Evolutionary conservation across 2,329 filamentous ascomycete genomes (phyloP).

Genomic region (Zasmidium angulare): DNA sequence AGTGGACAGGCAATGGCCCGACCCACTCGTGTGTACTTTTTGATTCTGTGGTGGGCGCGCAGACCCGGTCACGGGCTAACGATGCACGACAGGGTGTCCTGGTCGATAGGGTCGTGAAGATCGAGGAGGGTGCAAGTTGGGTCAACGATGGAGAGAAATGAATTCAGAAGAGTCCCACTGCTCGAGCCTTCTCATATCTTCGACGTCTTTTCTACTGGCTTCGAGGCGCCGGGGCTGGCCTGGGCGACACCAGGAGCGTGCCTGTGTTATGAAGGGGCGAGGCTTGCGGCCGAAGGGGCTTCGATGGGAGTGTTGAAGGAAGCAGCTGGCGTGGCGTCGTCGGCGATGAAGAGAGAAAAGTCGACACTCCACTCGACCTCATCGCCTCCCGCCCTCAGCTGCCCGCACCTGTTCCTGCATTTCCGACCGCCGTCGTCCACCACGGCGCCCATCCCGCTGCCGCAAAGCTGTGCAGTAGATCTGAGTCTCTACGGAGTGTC

Average conservation of each 20-base stretch:
- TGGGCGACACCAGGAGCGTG: background rate
- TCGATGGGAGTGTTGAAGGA: too few relatives aligned
- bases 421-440: too few relatives aligned
- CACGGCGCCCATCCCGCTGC: too few relatives aligned
- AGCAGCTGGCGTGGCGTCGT: too few relatives aligned
- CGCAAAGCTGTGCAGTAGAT: too few relatives aligned
- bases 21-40: background rate
- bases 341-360: too few relatives aligned
- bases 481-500: too few relatives aligned
- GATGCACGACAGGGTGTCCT: background rate
- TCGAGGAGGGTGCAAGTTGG: background rate
- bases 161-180: background rate
- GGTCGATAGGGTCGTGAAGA: background rate
- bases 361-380: too few relatives aligned
- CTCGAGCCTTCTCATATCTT: constrained; percentile 3
- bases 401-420: too few relatives aligned
- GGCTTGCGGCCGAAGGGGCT: too few relatives aligned
- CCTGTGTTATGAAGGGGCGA: too few relatives aligned
- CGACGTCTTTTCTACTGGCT: background rate
- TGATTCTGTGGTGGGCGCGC: background rate
- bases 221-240: background rate
- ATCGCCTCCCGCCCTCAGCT: too few relatives aligned
- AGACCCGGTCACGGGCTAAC: background rate
- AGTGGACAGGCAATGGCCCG: background rate
- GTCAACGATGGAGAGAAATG: background rate